Conservation (phyloP, 768 basidiomycete genomes). For the Boletus vinaceobasis region DNA sequence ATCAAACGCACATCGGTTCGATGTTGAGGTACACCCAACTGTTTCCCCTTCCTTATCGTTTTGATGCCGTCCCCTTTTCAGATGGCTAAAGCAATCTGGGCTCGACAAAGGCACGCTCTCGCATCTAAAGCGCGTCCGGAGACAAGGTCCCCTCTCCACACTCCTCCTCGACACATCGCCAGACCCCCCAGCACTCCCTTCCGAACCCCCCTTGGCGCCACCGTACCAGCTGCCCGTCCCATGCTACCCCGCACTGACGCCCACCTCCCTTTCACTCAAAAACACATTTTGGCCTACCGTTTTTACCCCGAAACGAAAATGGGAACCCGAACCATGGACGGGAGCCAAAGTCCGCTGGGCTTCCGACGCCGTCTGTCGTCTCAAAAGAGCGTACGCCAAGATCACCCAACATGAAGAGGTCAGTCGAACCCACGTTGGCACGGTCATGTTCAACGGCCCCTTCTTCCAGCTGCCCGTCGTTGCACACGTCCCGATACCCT, state of each 20-base stretch:
- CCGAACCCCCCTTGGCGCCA: constrained; percentile 39
- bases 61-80: constrained; percentile 22
- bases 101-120: constrained; percentile 60
- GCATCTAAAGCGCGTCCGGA: constrained; percentile 77
- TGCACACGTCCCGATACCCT: constrained; percentile 61
- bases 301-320: constrained; percentile 66
- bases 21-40: constrained; percentile 54
- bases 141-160: constrained; percentile 42
- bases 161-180: constrained; percentile 51
- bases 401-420: constrained; percentile 60
- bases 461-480: constrained; percentile 65
- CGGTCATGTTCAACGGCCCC: not conserved
- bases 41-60: not conserved
- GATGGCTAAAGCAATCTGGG: constrained; percentile 66
- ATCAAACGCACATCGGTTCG: constrained; percentile 52
- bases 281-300: constrained; percentile 82
- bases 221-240: constrained; percentile 68
- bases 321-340: constrained; percentile 67
- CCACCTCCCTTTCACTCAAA: constrained; percentile 62
- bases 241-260: constrained; percentile 60
- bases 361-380: constrained; percentile 55
- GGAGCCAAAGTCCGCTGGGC: constrained; percentile 71
- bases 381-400: constrained; percentile 47
- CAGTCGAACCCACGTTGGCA: constrained; percentile 7
- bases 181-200: constrained; percentile 48